Evolutionary conservation across 305 asterid genomes (phyloP).

Genomic region (Solanum hybrid): DNA sequence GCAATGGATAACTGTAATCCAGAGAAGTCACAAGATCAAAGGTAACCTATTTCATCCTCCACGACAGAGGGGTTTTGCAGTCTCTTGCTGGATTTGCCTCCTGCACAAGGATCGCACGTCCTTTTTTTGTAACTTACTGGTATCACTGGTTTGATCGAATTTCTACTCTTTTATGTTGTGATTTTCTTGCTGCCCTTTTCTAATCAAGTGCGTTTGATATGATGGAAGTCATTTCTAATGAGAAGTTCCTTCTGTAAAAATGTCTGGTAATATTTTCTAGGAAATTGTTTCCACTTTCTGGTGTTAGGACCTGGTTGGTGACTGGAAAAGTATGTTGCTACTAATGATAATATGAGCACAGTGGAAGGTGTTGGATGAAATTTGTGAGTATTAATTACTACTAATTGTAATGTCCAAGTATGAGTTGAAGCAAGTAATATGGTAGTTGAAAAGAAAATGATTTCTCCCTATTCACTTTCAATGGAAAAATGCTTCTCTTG

Average conservation of each 20-base stretch:
- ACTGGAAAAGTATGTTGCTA: not conserved
- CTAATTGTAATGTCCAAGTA: not conserved
- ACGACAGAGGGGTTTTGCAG: not conserved
- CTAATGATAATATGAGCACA: not conserved
- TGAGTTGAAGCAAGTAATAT: not conserved
- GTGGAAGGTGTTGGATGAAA: not conserved
- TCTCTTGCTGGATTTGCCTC: not conserved
- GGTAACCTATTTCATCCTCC: not conserved
- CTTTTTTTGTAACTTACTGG: not conserved
- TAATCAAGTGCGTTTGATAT: not conserved
- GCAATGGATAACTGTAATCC: not conserved
- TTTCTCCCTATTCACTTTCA: not conserved
- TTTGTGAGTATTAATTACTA: not conserved
- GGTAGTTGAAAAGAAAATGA: not conserved
- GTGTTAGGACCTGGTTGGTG: not conserved
- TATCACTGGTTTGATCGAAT: not conserved
- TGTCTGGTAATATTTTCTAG: not conserved
- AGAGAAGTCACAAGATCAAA: not conserved
- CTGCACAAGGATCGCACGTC: not conserved
- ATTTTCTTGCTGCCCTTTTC: not conserved
- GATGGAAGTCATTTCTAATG: not conserved
- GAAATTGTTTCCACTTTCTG: not conserved
- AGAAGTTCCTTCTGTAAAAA: not conserved
- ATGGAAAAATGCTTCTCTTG: not conserved
- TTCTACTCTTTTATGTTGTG: not conserved